A percentile compares a stretch with the other conserved stretches of the same genome.
Evolutionary conservation across 495 filamentous ascomycete species (phyloP).

Genomic region (Sphaerosporella brunnea): DNA sequence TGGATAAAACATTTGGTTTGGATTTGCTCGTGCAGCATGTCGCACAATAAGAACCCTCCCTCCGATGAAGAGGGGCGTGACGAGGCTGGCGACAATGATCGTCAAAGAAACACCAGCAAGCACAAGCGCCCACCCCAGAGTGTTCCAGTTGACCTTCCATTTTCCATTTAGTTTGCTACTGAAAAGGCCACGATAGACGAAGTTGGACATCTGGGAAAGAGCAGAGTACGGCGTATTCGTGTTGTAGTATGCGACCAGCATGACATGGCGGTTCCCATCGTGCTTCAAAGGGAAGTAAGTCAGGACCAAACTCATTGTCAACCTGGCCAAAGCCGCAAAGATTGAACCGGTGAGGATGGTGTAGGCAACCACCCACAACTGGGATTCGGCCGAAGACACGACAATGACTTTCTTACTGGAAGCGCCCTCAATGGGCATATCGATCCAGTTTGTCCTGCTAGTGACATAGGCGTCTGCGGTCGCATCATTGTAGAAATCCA

Average conservation of each 20-base stretch:
- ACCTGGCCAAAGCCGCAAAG: neutral
- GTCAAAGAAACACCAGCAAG: neutral
- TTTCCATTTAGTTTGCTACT: neutral
- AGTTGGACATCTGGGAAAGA: neutral
- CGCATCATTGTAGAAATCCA: constrained; percentile 1
- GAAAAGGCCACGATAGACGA: neutral
- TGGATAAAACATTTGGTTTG: neutral
- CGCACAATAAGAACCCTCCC: neutral
- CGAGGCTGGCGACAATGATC: neutral
- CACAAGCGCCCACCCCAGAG: neutral
- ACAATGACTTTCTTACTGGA: neutral
- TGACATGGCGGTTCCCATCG: constrained; percentile 2
- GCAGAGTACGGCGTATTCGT: neutral
- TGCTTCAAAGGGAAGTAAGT: neutral
- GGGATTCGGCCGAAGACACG: neutral
- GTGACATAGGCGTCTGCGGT: neutral
- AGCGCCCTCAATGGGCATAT: neutral
- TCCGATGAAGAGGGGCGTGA: neutral
- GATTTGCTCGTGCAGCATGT: neutral
- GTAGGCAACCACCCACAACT: constrained; percentile 3
- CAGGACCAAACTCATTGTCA: neutral
- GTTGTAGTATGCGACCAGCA: constrained; percentile 4
- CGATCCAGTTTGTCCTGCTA: neutral
- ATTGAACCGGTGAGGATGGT: neutral
- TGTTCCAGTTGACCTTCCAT: neutral